Percentiles rank a stretch among this genome's conserved stretches.
These are phyloP conservation scores for Serendipita sp. DNA, from an alignment of 768 basidiomycete genomes.

Conservation along the genomic window DNA sequence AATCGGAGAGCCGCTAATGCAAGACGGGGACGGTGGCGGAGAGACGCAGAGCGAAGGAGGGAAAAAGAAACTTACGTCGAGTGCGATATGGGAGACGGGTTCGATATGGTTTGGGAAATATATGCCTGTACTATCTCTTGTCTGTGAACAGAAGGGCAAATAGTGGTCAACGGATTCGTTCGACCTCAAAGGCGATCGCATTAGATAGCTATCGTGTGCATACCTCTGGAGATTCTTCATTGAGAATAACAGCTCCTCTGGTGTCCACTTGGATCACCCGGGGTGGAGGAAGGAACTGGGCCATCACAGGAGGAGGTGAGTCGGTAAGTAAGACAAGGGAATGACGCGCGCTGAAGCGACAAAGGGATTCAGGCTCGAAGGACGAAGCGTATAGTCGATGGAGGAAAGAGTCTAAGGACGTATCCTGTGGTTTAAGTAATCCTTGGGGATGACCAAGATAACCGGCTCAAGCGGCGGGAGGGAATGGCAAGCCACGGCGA, in stretches of 20 bases:
- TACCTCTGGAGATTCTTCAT: slow-evolving; percentile 90
- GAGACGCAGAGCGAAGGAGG: neutral
- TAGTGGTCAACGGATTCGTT: neutral
- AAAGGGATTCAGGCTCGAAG: too few relatives aligned
- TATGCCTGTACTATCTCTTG: slow-evolving; percentile 86
- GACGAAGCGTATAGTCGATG: too few relatives aligned
- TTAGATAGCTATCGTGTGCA: slow-evolving; percentile 17
- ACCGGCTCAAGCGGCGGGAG: too few relatives aligned
- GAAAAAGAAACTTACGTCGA: slow-evolving; percentile 54
- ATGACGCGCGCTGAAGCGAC: too few relatives aligned
- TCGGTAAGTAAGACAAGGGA: too few relatives aligned
- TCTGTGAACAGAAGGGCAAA: slow-evolving; percentile 28
- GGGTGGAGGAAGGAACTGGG: slow-evolving; percentile 44
- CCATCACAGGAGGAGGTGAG: slow-evolving; percentile 5
- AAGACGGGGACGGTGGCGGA: neutral
- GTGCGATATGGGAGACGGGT: slow-evolving; percentile 90
- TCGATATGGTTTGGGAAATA: slow-evolving; percentile 97
- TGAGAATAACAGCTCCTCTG: slow-evolving; percentile 79
- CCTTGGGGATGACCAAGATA: too few relatives aligned
- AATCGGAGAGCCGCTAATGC: neutral
- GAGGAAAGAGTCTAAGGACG: too few relatives aligned
- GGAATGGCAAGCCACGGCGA: too few relatives aligned
- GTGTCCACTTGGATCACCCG: slow-evolving; percentile 90
- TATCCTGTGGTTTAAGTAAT: too few relatives aligned
- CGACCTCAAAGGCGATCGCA: neutral